phyloP scores from a whole-genome alignment of 1,284 basidiomycete species.

The Phellopilus nigrolimitatus region DNA sequence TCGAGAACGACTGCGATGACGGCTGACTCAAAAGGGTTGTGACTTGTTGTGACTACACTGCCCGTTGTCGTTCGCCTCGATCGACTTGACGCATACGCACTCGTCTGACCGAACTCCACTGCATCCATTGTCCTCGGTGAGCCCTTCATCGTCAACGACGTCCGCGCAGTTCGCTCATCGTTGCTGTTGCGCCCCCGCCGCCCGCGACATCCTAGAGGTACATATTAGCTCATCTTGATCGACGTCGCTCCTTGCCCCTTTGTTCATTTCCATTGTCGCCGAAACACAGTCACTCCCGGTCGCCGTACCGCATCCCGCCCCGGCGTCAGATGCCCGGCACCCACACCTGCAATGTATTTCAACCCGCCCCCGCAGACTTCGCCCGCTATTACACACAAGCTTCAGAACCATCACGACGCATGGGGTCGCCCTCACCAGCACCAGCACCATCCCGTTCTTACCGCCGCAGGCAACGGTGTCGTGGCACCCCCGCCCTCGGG shows the following conservation, averaged over 20 bases:
- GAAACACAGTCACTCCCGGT: background rate
- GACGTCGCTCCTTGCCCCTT: background rate
- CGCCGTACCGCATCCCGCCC: background rate
- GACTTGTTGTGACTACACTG: too few species aligned
- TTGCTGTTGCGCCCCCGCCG: background rate
- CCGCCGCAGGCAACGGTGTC: constrained; percentile 47
- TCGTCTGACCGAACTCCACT: too few species aligned
- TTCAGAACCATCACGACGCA: constrained; percentile 60
- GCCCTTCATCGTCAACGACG: background rate
- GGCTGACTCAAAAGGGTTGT: too few species aligned
- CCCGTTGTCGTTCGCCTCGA: too few species aligned
- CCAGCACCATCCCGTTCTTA: constrained; percentile 50
- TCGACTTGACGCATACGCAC: too few species aligned
- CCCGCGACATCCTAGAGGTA: too few species aligned
- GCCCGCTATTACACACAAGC: constrained; percentile 70
- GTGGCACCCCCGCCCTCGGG: constrained; percentile 62
- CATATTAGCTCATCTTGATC: background rate
- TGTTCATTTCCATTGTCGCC: background rate
- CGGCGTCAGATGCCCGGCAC: constrained; percentile 18
- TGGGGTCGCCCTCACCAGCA: constrained; percentile 53
- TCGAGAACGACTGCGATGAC: too few species aligned
- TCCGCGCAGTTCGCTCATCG: background rate
- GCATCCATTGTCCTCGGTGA: constrained; percentile 6
- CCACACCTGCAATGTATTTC: constrained; percentile 59
- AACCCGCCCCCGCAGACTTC: constrained; percentile 64